Evolutionary conservation across 345 rosid species (phyloP), one percentile per base, ranked within the genome.

Genomic region (Syzygium oleosum): DNA sequence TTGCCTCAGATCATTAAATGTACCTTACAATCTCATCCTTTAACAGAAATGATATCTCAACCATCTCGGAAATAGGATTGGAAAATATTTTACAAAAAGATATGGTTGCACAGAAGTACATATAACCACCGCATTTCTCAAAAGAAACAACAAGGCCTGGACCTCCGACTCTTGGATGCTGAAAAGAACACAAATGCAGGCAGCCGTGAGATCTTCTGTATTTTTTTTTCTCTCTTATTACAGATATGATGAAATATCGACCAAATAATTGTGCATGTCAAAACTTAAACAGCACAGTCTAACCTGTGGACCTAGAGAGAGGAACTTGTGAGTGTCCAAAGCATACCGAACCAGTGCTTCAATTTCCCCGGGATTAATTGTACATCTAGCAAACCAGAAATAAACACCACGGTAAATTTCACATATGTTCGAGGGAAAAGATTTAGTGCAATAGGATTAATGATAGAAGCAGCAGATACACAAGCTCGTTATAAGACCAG

Each of bases 321-420:
- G 97, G 90, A 95, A 96, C 43, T 89, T 93, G 85, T 98, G 96
- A 52, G 89, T 96, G 84, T 98, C 98, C 89, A 98, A 90, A 86
- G 99, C 99, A 94, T 95, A 96, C 51, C 98, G 95, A 85, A 96
- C 99, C 91, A 96, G 86, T 5, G 97, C 97, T 91, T 96, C 99
- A 89, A 96, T 98, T 93, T 98, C 99, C 9, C 98, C 96, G 46
- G 99, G 99, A 90, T 96, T 96, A 86, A 98, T 94, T 52, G 99
- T 98, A 91, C 99, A 98, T 86, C 99, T 98, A 90, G 59, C 29
- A 83, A 85, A 61, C 27, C 85, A 52, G 59, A 51, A 52, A 84
- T 19, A 65, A 27, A 46, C 41, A 16, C 27, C 41, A 51, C 15
- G 58, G 58, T 51, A 86, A 65, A 63, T 15, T 59, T 43, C 19